Percentiles rank a stretch among this genome's conserved stretches.
These are phyloP conservation scores for Venturia pyrina DNA, from an alignment of 2,329 filamentous ascomycete genomes.

Conservation along the genomic window DNA sequence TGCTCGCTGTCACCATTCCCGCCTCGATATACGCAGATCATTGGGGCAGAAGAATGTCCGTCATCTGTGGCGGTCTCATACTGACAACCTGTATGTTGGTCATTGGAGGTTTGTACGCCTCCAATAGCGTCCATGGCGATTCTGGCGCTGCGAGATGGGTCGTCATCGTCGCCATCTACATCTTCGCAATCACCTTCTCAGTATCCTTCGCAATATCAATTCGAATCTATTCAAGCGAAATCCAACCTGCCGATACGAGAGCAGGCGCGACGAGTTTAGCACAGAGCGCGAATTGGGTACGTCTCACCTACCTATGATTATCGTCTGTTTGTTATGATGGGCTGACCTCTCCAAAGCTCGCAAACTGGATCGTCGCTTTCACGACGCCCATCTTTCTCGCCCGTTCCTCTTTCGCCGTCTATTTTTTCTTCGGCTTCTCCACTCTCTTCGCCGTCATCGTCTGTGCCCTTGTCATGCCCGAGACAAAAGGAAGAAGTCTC, in stretches of 20 bases:
- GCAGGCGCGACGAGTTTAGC: conserved; percentile 45
- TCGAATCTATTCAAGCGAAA: conserved; percentile 49
- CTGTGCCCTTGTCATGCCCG: conserved; percentile 36
- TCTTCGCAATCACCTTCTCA: conserved; percentile 39
- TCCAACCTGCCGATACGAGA: conserved; percentile 45
- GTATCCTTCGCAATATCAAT: conserved; percentile 45
- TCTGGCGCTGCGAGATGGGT: conserved; percentile 37
- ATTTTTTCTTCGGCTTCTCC: conserved; percentile 25
- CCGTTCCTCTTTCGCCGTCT: conserved; percentile 23
- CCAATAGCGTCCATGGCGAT: conserved; percentile 29
- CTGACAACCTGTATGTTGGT: conserved; percentile 43
- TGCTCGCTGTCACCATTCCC: conserved; percentile 44
- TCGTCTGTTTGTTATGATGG: no score
- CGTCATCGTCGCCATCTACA: conserved; percentile 41
- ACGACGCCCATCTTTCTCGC: conserved; percentile 43
- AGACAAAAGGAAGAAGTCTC: conserved; percentile 39
- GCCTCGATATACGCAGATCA: conserved; percentile 43
- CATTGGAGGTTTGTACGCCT: conserved; percentile 44
- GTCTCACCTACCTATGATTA: conserved; percentile 10
- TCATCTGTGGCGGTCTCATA: conserved; percentile 43
- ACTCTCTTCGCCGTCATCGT: conserved; percentile 19
- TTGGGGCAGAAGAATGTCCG: conserved; percentile 44
- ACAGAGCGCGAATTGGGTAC: conserved; percentile 43
- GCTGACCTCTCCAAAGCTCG: conserved; percentile 15
- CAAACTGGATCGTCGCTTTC: conserved; percentile 24